These are phyloP conservation scores for Hypoxylon trugodes DNA, from an alignment of 495 filamentous ascomycete genomes.

Conservation along the genomic window DNA sequence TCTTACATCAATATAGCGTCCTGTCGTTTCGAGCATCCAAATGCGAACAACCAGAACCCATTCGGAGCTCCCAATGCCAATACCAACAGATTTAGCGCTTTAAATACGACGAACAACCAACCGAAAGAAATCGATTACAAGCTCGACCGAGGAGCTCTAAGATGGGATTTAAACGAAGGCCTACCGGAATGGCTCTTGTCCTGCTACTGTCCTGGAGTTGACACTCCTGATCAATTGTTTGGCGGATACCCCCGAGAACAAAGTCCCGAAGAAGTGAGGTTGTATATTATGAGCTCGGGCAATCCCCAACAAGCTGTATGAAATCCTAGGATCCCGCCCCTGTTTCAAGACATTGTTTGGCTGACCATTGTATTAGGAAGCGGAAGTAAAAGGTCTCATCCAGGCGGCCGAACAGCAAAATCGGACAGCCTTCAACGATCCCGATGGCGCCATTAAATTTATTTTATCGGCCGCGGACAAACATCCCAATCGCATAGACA, in stretches of 20 bases:
- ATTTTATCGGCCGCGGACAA: conserved; percentile 71
- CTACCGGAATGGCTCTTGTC: conserved; percentile 86
- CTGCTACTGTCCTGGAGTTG: conserved; percentile 74
- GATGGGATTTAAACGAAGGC: conserved; percentile 70
- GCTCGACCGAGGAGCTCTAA: conserved; percentile 65
- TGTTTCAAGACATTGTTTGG: neutral
- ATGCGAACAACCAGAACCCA: conserved; percentile 20
- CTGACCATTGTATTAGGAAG: conserved; percentile 49
- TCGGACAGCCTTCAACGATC: conserved; percentile 67
- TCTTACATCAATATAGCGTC: conserved; percentile 40
- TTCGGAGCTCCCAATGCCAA: conserved; percentile 34
- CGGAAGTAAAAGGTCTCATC: conserved; percentile 68
- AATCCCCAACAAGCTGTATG: conserved; percentile 70
- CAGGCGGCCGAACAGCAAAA: conserved; percentile 73
- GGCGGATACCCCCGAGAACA: conserved; percentile 80
- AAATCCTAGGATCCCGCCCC: neutral
- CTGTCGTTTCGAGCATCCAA: conserved; percentile 58
- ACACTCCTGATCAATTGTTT: conserved; percentile 80
- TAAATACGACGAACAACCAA: conserved; percentile 30
- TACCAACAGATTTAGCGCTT: conserved; percentile 48
- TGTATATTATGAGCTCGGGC: conserved; percentile 70
- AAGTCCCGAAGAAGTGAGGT: conserved; percentile 81
- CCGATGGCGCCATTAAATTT: conserved; percentile 77
- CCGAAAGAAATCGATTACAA: conserved; percentile 51
- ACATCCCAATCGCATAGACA: conserved; percentile 84